A percentile compares a stretch with the other conserved stretches of the same genome.
These are phyloP conservation scores for Vitis riparia DNA, from an alignment of 164 flowering plant species.

Conservation along the genomic window DNA sequence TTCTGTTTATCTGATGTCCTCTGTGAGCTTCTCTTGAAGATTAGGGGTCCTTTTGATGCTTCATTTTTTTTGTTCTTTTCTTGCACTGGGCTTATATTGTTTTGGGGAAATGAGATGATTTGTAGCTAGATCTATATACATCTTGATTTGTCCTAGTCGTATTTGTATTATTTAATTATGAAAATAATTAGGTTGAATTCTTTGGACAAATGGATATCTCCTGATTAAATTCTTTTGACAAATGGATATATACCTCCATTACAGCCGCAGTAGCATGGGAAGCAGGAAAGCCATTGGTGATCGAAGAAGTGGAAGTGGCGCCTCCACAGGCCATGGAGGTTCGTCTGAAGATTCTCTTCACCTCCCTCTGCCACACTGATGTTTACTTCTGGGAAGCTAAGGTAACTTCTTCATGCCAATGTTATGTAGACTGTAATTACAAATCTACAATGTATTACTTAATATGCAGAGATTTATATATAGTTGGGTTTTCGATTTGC, in stretches of 20 bases:
- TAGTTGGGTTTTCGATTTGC: slow-evolving; percentile 1
- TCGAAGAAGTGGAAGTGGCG: slow-evolving; percentile 53
- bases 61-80: background rate
- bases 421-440: background rate
- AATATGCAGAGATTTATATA: no score
- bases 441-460: no score
- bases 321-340: slow-evolving; percentile 49
- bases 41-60: background rate
- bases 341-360: slow-evolving; percentile 43
- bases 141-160: no score
- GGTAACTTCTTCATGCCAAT: slow-evolving; percentile 16
- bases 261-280: slow-evolving; percentile 61
- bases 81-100: no score
- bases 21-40: no score
- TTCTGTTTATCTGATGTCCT: no score
- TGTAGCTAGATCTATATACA: no score
- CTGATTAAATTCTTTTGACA: background rate
- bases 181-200: no score
- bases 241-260: background rate
- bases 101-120: no score
- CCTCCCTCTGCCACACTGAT: slow-evolving; percentile 59
- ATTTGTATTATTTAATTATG: background rate
- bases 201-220: no score
- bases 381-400: slow-evolving; percentile 56
- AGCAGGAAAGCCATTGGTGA: slow-evolving; percentile 53